phyloP scores from a whole-genome alignment of 768 basidiomycete species.

The Pleurotus tuoliensis region DNA sequence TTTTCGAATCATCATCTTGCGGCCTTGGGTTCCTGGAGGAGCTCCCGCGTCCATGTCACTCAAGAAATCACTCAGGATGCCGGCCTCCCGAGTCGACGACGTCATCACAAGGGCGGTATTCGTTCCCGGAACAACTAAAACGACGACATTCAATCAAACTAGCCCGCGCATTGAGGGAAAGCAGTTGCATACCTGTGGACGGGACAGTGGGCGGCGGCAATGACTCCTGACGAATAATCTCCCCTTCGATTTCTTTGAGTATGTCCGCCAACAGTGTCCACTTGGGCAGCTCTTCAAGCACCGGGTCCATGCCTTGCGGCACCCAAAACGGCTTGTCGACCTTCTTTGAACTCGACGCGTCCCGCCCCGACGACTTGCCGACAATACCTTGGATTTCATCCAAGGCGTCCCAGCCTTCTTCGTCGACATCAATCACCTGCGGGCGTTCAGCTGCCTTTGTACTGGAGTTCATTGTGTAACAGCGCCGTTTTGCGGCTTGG shows the following conservation, averaged over 20 bases:
- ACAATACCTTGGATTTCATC: conserved; percentile 53
- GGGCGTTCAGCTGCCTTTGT: conserved; percentile 17
- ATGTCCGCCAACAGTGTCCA: conserved; percentile 87
- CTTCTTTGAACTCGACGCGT: conserved; percentile 16
- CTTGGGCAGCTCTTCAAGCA: conserved; percentile 93
- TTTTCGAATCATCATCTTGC: conserved; percentile 75
- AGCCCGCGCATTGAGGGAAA: neutral
- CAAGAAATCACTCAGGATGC: conserved; percentile 77
- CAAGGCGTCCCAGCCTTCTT: conserved; percentile 73
- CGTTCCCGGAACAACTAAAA: conserved; percentile 43
- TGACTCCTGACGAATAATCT: conserved; percentile 63
- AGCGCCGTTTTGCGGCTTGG: conserved; percentile 73
- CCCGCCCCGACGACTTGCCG: conserved; percentile 8
- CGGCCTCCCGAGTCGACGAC: conserved; percentile 70
- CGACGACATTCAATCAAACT: neutral
- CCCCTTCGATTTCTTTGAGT: conserved; percentile 86
- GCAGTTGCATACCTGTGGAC: conserved; percentile 15
- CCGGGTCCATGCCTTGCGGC: conserved; percentile 75
- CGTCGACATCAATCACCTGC: conserved; percentile 47
- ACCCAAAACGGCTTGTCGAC: conserved; percentile 50
- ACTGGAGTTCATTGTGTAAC: conserved; percentile 50
- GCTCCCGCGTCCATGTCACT: conserved; percentile 56
- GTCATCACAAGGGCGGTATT: conserved; percentile 89
- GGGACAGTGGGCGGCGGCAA: conserved; percentile 18
- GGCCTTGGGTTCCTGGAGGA: conserved; percentile 60